A percentile compares a stretch with the other conserved stretches of the same genome.
Conservation (phyloP, 2,329 filamentous ascomycete species). For the Aspergillus sojae region DNA sequence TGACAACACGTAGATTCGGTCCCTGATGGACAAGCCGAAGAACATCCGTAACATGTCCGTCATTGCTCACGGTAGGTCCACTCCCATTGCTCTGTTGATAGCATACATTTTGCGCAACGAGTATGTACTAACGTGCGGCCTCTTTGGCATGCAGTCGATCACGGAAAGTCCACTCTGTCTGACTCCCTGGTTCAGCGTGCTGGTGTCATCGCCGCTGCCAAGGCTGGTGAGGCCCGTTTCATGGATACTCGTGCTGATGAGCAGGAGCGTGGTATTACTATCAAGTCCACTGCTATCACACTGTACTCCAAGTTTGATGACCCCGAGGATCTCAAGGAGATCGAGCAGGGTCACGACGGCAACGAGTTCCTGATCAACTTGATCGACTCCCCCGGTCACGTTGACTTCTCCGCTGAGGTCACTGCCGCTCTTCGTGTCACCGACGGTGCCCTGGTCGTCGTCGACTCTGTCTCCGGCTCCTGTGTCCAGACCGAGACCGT, state of each 20-base stretch:
- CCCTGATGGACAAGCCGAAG: constrained; percentile 54
- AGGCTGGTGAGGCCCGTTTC: constrained; percentile 93
- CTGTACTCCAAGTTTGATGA: constrained; percentile 84
- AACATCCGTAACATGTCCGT: constrained; percentile 97
- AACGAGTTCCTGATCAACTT: constrained; percentile 99
- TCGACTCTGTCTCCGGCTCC: constrained; percentile 99
- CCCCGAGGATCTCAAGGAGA: constrained; percentile 90
- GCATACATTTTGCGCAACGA: neutral
- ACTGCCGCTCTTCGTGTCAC: constrained; percentile 99
- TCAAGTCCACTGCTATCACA: constrained; percentile 99
- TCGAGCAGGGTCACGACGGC: constrained; percentile 83
- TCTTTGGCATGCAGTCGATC: constrained; percentile 68
- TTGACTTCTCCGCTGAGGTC: constrained; percentile 99
- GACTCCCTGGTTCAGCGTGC: constrained; percentile 98
- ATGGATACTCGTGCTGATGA: constrained; percentile 97
- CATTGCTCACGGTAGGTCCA: constrained; percentile 84
- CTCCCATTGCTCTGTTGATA: neutral
- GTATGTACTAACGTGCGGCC: neutral
- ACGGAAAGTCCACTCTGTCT: constrained; percentile 99
- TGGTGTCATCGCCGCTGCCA: constrained; percentile 98
- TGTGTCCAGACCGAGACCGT: constrained; percentile 99
- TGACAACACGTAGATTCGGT: constrained; percentile 43
- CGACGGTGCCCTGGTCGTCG: constrained; percentile 98
- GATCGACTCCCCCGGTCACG: constrained; percentile 99
- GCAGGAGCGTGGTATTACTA: constrained; percentile 99